Evolutionary conservation across 208 protist species (phyloP).

Genomic region (Trypanosoma rangeli): DNA sequence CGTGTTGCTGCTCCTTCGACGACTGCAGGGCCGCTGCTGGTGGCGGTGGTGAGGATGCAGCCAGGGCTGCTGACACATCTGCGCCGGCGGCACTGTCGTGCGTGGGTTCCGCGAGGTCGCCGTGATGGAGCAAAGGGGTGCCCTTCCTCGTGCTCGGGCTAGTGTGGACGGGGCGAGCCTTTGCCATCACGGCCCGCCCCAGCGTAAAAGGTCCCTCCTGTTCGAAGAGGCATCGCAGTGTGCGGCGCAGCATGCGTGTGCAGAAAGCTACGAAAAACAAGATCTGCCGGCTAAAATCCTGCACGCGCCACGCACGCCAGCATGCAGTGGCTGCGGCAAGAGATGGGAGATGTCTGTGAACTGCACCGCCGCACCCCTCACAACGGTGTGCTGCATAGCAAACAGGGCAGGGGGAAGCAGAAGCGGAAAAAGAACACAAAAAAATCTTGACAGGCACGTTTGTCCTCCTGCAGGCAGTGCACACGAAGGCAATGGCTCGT

Average conservation of each 20-base stretch:
- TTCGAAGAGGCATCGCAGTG: slow-evolving; percentile 29
- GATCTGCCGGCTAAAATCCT: background rate
- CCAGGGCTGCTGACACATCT: background rate
- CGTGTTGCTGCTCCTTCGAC: slow-evolving; percentile 6
- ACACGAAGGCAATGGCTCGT: background rate
- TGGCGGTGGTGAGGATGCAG: background rate
- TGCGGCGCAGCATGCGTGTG: slow-evolving; percentile 25
- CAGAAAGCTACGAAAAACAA: background rate
- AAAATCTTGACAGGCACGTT: background rate
- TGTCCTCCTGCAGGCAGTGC: background rate
- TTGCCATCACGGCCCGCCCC: slow-evolving; percentile 37
- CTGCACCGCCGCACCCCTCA: background rate
- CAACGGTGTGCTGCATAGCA: background rate
- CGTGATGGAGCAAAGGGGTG: background rate
- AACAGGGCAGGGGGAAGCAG: background rate
- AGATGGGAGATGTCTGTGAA: background rate
- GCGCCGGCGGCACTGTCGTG: background rate
- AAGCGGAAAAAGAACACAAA: background rate
- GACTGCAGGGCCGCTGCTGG: background rate
- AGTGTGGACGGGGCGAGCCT: slow-evolving; percentile 8
- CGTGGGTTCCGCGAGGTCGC: background rate
- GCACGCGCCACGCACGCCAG: slow-evolving; percentile 1
- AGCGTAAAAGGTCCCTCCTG: slow-evolving; percentile 28
- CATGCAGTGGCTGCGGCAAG: background rate
- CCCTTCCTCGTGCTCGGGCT: background rate